Evolutionary conservation across 2,329 filamentous ascomycete genomes (phyloP), one percentile per base, ranked within the genome.

Genomic region (Epichloe sp.): DNA sequence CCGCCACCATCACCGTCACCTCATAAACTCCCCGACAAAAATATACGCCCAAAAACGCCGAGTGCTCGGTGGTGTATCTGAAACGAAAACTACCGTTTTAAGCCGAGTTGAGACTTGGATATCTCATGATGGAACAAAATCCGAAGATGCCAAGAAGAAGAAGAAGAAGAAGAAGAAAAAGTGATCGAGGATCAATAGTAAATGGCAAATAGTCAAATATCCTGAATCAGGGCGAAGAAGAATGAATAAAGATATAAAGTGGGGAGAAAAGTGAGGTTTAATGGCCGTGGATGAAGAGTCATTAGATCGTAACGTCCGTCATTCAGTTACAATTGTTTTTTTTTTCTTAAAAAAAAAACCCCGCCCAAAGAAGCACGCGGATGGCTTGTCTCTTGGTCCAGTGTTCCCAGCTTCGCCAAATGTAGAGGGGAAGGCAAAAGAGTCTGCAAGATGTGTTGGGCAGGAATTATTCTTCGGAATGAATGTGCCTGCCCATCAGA

Each of bases 11-110:
- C 40, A 21, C 40, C 11, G n/a, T 36, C 10, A 4, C 11, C 8
- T 36, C 5, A 10, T 31, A 8, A 19, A 21, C 11, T 36, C 3
- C 15, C 11, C 6, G 3, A 46, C 4, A 12, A 21, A 46, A 31
- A 31, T 4, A 4, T 31, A 37, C 23, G 31, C 44, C 44, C 14
- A 19, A 49, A 57, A 65, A 64, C 63, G 59, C 63, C 63, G 52
- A 51, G 57, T 64, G 63, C 63, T 65, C 55, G 55, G 56, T 63
- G 41, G 44, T 53, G 43, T 48, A 49, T 51, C 51, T 40, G 41
- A 15, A 49, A 44, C 34, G 15, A 43, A 47, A 48, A 41, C 35
- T 19, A 52, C 46, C 50, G 23, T 45, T 48, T 21, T 14, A 34
- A 40, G 19, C n/a, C 48, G 21, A 46, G 49, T 23, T 26, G 23